phyloP scores from a whole-genome alignment of 2,329 filamentous ascomycete genomes.

The Metarhizium album region DNA sequence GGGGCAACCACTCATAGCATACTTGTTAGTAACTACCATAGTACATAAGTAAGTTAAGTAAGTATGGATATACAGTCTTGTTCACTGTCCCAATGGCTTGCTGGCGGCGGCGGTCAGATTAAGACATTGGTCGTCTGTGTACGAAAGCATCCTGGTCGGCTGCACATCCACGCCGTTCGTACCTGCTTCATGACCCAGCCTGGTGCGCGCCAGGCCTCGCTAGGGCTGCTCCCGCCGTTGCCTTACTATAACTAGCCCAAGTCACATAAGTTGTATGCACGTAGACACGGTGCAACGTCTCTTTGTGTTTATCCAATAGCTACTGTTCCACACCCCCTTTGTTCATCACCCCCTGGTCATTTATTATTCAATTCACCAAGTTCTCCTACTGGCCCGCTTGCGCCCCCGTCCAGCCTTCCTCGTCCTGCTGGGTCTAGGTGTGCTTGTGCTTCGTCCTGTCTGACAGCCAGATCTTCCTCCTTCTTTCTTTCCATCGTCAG shows the following conservation, averaged over 20 bases:
- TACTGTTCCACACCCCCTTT: constrained; percentile 1
- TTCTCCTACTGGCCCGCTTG: not conserved
- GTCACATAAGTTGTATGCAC: too few species aligned
- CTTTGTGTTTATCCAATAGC: not conserved
- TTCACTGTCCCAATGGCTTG: too few species aligned
- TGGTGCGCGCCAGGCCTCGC: too few species aligned
- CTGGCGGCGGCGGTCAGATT: constrained; percentile 6
- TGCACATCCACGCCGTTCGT: too few species aligned
- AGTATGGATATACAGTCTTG: too few species aligned
- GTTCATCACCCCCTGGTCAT: not conserved
- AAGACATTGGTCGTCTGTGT: not conserved
- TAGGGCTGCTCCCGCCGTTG: too few species aligned
- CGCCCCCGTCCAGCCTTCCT: not conserved
- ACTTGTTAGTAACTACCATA: too few species aligned
- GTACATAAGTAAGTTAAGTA: too few species aligned
- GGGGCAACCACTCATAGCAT: too few species aligned
- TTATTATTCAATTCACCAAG: not conserved
- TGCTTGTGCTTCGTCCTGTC: constrained; percentile 14
- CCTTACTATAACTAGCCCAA: too few species aligned
- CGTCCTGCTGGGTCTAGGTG: constrained; percentile 6
- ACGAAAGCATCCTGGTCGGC: not conserved
- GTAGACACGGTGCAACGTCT: too few species aligned
- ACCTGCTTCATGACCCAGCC: too few species aligned
- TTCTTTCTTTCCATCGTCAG: constrained; percentile 22
- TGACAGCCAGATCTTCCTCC: constrained; percentile 12